A percentile compares a stretch with the other conserved stretches of the same genome.
Evolutionary conservation across 108 stramenopile species (phyloP).

Genomic region (Schizochytrium sp.): DNA sequence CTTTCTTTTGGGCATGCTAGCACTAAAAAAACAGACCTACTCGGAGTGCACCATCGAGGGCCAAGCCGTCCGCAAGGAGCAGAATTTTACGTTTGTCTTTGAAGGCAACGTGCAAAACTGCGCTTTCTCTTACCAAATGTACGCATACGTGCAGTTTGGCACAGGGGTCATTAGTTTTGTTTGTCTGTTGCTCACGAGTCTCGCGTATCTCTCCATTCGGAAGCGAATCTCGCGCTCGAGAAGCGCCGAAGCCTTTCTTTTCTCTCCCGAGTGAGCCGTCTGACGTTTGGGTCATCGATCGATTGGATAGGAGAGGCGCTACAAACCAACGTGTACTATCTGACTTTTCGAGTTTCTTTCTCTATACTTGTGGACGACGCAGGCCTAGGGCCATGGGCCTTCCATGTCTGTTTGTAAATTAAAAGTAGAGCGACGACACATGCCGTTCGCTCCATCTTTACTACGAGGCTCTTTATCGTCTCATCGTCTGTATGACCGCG

Average conservation of each 20-base stretch:
- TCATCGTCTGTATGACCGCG: too few species aligned
- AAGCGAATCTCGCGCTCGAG: not conserved
- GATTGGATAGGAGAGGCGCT: not conserved
- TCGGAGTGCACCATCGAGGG: not conserved
- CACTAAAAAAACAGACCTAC: not conserved
- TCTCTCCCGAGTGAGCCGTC: not conserved
- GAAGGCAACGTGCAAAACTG: not conserved
- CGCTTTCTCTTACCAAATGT: not conserved
- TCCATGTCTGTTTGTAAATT: too few species aligned
- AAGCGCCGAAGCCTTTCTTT: not conserved
- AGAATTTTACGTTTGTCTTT: not conserved
- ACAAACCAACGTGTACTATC: not conserved
- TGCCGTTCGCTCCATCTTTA: too few species aligned
- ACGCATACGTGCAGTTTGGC: not conserved
- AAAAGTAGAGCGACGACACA: too few species aligned
- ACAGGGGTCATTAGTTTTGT: not conserved
- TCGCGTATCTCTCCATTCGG: not conserved
- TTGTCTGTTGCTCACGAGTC: not conserved
- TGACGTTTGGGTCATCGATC: too few species aligned
- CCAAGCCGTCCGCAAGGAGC: conserved; percentile 7
- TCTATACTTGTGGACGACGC: too few species aligned
- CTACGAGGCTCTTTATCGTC: too few species aligned
- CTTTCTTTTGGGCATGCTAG: not conserved
- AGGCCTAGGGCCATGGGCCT: too few species aligned
- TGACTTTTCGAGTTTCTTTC: not conserved